phyloP scores from a whole-genome alignment of 768 basidiomycete genomes.

The Pisolithus tinctorius region DNA sequence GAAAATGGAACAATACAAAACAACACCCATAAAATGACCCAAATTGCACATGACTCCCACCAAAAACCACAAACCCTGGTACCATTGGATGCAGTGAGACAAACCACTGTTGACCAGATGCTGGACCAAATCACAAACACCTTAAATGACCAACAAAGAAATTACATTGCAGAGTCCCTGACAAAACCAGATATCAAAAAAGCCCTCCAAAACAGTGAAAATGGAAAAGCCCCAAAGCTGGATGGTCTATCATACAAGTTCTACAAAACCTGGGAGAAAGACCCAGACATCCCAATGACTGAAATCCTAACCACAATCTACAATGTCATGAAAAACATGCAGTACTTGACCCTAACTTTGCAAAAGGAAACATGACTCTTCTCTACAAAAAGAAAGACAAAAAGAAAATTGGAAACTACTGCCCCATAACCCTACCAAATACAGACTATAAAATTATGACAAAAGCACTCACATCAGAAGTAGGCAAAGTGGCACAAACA shows the following conservation, averaged over 20 bases:
- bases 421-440: constrained; percentile 32
- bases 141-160: background rate
- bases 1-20: background rate
- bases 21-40: background rate
- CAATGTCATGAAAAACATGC: constrained; percentile 27
- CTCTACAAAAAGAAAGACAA: constrained; percentile 36
- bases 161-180: background rate
- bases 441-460: constrained; percentile 29
- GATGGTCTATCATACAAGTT: constrained; percentile 25
- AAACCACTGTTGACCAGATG: background rate
- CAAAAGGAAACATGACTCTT: constrained; percentile 29
- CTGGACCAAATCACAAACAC: background rate
- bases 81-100: background rate
- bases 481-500: constrained; percentile 2
- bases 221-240: constrained; percentile 15
- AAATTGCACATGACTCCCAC: background rate
- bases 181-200: constrained; percentile 7
- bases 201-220: constrained; percentile 7
- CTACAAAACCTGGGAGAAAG: constrained; percentile 10
- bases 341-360: constrained; percentile 11
- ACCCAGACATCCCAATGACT: background rate
- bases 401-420: constrained; percentile 27
- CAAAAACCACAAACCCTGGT: background rate
- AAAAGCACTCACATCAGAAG: constrained; percentile 12
- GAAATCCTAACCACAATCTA: background rate